Conservation (phyloP, 2,329 filamentous ascomycete species). For the Aaosphaeria arxii region DNA sequence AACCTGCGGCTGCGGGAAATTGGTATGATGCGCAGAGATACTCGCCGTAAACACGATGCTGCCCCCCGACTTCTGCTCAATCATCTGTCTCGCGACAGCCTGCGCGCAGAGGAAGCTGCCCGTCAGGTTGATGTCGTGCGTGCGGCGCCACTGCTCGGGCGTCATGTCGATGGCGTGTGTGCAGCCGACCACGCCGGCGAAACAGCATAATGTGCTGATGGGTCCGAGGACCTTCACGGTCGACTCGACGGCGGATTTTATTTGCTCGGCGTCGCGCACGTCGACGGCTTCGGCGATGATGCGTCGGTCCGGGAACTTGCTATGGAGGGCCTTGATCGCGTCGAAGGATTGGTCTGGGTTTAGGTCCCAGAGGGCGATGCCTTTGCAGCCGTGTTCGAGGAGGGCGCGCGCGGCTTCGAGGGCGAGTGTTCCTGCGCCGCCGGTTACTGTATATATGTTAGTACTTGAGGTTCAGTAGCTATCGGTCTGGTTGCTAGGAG, state of each 20-base stretch:
- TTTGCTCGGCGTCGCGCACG: conserved; percentile 54
- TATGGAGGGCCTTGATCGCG: conserved; percentile 46
- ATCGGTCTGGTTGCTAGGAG: background rate
- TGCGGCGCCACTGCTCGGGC: conserved; percentile 57
- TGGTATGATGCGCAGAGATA: conserved; percentile 66
- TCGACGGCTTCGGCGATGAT: conserved; percentile 56
- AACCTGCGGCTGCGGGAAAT: conserved; percentile 69
- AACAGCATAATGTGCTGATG: conserved; percentile 59
- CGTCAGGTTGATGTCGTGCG: conserved; percentile 70
- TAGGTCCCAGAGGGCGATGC: conserved; percentile 61
- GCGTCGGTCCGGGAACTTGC: conserved; percentile 53
- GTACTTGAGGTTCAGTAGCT: background rate
- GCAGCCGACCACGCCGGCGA: conserved; percentile 67
- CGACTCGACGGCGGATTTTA: conserved; percentile 39
- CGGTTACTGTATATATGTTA: conserved; percentile 50
- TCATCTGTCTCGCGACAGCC: conserved; percentile 51
- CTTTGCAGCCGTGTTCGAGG: conserved; percentile 64
- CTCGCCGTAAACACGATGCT: conserved; percentile 65
- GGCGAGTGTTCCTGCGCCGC: conserved; percentile 64
- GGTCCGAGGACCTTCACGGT: conserved; percentile 46
- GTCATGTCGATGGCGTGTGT: conserved; percentile 60
- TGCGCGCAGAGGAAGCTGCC: conserved; percentile 70
- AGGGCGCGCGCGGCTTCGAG: conserved; percentile 59
- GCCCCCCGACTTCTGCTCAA: conserved; percentile 49
- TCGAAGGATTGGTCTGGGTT: conserved; percentile 42